These are phyloP conservation scores for Sedum album DNA, from an alignment of 164 flowering plant species.

Conservation along the genomic window DNA sequence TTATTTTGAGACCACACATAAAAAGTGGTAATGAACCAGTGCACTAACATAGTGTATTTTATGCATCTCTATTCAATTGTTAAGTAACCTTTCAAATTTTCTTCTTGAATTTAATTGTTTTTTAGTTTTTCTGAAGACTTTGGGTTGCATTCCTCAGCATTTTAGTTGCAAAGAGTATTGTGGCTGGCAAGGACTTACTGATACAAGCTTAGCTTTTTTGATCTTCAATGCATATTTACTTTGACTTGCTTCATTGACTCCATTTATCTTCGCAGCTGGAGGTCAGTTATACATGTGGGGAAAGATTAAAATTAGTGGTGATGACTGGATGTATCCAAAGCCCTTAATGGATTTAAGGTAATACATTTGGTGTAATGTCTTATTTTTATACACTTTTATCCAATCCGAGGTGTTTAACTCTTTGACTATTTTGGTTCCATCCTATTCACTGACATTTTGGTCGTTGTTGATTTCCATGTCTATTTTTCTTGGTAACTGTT, in stretches of 20 bases:
- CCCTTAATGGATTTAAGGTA: constrained; percentile 75
- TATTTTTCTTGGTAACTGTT: no score
- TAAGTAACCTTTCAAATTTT: no score
- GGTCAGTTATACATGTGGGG: constrained; percentile 99
- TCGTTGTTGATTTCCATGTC: no score
- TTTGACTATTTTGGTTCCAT: neutral
- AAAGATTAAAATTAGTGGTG: constrained; percentile 63
- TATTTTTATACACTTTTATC: neutral
- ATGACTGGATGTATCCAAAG: constrained; percentile 99
- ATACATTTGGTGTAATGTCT: neutral
- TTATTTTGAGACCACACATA: no score
- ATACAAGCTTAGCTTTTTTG: neutral
- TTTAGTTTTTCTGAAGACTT: no score
- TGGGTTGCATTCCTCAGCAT: no score
- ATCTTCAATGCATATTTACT: neutral
- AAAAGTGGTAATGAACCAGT: no score
- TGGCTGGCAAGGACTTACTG: neutral
- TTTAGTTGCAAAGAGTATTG: no score
- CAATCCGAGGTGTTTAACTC: neutral
- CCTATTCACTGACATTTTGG: no score
- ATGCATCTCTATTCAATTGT: neutral
- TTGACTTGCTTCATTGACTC: neutral
- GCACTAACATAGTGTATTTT: no score
- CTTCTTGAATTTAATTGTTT: no score
- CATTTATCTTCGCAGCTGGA: constrained; percentile 1